A percentile compares a stretch with the other conserved stretches of the same genome.
Conservation (phyloP, 2,329 filamentous ascomycete species). For the Aspergillus ochraceoroseus region DNA sequence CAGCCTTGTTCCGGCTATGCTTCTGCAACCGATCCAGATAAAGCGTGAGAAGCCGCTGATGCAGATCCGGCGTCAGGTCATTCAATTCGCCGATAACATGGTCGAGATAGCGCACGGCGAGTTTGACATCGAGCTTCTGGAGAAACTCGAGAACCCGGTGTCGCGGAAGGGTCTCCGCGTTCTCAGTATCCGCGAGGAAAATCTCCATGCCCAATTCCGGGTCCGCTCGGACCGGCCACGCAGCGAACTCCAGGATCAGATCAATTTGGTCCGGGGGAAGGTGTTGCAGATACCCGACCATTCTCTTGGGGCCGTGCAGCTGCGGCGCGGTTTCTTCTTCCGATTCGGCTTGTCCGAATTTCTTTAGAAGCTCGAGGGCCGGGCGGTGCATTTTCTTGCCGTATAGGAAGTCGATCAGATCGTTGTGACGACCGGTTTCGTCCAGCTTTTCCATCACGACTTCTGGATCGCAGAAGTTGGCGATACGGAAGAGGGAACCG, state of each 20-base stretch:
- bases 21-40: slow-evolving; percentile 55
- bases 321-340: slow-evolving; percentile 42
- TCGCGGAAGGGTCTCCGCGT: slow-evolving; percentile 82
- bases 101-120: slow-evolving; percentile 80
- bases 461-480: slow-evolving; percentile 94
- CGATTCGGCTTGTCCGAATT: slow-evolving; percentile 63
- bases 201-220: slow-evolving; percentile 81
- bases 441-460: slow-evolving; percentile 92
- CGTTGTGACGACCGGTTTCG: slow-evolving; percentile 81
- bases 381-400: slow-evolving; percentile 90
- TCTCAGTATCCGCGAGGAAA: slow-evolving; percentile 88
- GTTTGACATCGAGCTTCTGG: slow-evolving; percentile 59
- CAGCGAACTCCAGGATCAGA: slow-evolving; percentile 82
- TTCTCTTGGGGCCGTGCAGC: slow-evolving; percentile 75
- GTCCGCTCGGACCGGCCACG: slow-evolving; percentile 74
- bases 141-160: slow-evolving; percentile 71
- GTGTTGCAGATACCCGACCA: slow-evolving; percentile 83
- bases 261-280: slow-evolving; percentile 83
- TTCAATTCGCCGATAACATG: slow-evolving; percentile 85
- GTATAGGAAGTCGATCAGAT: slow-evolving; percentile 95
- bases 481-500: slow-evolving; percentile 84
- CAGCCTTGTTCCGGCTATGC: slow-evolving; percentile 35
- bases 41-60: slow-evolving; percentile 74
- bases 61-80: slow-evolving; percentile 78
- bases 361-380: slow-evolving; percentile 73